These are phyloP conservation scores for Ampelocalamus luodianensis DNA, from an alignment of 176 grass and related monocot genomes.

Conservation along the genomic window DNA sequence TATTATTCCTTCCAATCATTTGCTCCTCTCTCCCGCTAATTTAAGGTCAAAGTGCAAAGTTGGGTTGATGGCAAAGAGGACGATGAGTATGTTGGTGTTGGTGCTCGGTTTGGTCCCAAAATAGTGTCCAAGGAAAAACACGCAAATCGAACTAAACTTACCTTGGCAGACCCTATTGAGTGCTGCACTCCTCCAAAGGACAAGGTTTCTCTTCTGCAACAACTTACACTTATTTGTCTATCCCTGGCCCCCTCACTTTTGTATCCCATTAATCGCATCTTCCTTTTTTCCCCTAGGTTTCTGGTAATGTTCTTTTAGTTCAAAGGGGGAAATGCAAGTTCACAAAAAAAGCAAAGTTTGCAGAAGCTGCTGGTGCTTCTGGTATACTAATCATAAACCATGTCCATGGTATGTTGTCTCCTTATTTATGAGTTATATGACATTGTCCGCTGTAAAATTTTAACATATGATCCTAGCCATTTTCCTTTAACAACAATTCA, in stretches of 20 bases:
- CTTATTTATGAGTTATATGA: background rate
- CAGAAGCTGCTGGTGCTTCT: slow-evolving; percentile 93
- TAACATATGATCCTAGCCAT: background rate
- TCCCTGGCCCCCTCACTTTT: background rate
- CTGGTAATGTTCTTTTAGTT: slow-evolving; percentile 81
- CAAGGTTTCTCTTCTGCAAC: slow-evolving; percentile 47
- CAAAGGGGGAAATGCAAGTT: slow-evolving; percentile 87
- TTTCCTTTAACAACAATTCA: background rate
- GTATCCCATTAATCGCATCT: background rate
- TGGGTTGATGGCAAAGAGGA: slow-evolving; percentile 70
- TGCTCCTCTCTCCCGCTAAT: background rate
- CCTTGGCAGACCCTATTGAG: slow-evolving; percentile 72
- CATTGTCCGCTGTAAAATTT: slow-evolving; percentile 1
- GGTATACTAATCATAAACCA: slow-evolving; percentile 94
- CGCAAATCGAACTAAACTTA: slow-evolving; percentile 69
- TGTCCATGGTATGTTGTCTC: slow-evolving; percentile 54
- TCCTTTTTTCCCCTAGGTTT: slow-evolving; percentile 48
- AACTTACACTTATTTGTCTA: background rate
- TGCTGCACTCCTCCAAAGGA: slow-evolving; percentile 58
- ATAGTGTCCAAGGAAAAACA: slow-evolving; percentile 93
- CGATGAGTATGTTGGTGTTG: slow-evolving; percentile 84
- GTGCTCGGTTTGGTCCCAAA: slow-evolving; percentile 83
- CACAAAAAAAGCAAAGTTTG: slow-evolving; percentile 82
- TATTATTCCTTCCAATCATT: background rate
- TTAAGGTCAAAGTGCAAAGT: slow-evolving; percentile 96